Evolutionary conservation across 106 monocot species (phyloP), one percentile per base, ranked within the genome.

Genomic region (Cymbidium sinense): DNA sequence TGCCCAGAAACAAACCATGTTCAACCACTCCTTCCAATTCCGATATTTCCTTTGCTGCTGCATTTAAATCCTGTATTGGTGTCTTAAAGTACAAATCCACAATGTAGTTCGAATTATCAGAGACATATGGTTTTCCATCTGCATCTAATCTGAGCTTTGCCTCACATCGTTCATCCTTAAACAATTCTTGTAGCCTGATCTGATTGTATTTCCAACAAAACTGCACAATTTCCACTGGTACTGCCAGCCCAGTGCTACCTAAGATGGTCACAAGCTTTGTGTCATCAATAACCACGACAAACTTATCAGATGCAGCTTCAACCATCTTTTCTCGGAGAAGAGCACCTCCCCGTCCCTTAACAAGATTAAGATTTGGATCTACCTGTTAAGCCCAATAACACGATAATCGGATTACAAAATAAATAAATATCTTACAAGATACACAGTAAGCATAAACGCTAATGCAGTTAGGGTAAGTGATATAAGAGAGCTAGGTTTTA

Each of bases 271-370:
- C 95, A 7, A 95, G 84, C 55, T 91, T 95, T 23, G 91, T 91
- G 2, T 95, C 95, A 55, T 95, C 91, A 0, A 71, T 89, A 33
- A 95, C 86, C 27, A 91, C 95, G 11, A 95, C 84, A 64, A 91
- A 95, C 83, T 87, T 95, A 19, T 87, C 91, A 15, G 95, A 91
- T 43, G 86, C 91, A 10, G 95, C 91, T 80, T 91, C 95, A 0
- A 95, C 95, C 86, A 95, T 95, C 80, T 95, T 95, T 80, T 95
- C 95, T 9, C 91, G 83, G 34, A 94, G 89, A 69, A 94, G 87
- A 36, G 94, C 94, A 19, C 94, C 94, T 33, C 94, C 94, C 21
- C 94, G 87, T 34, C 95, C 95, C 78, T 95, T 95, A 21, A 95
- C 91, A 21, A 95, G 82, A 76, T 95, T 86, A 34, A 95, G 84